phyloP scores from a whole-genome alignment of 177 flowering plant genomes.

The Vitis hybrid region DNA sequence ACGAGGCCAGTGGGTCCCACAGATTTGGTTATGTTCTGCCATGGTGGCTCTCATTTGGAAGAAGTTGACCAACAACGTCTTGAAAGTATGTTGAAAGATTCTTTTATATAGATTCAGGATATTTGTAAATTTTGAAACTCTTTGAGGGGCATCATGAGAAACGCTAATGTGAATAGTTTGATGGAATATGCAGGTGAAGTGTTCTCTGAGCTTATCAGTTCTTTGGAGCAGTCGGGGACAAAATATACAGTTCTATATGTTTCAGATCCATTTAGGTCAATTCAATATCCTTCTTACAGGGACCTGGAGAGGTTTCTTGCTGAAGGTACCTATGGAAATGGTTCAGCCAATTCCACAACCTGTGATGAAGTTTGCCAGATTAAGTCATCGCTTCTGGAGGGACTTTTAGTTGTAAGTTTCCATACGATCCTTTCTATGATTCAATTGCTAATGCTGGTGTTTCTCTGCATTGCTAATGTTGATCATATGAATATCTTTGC shows the following conservation, averaged over 20 bases:
- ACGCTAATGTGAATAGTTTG: neutral
- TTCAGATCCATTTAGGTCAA: conserved; percentile 64
- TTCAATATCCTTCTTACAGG: conserved; percentile 38
- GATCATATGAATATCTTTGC: too few relatives aligned
- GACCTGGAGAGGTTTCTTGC: conserved; percentile 70
- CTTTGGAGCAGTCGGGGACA: conserved; percentile 64
- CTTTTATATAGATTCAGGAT: neutral
- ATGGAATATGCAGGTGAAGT: conserved; percentile 51
- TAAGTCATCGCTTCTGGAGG: conserved; percentile 84
- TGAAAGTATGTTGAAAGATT: conserved; percentile 50
- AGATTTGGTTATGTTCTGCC: conserved; percentile 69
- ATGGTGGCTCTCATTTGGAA: conserved; percentile 29
- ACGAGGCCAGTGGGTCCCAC: conserved; percentile 39
- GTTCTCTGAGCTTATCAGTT: conserved; percentile 53
- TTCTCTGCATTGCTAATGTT: neutral
- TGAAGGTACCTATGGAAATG: conserved; percentile 51
- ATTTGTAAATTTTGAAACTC: neutral
- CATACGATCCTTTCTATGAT: neutral
- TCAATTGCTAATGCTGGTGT: neutral
- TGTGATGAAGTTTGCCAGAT: conserved; percentile 91
- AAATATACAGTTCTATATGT: conserved; percentile 74
- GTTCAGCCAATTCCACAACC: conserved; percentile 35
- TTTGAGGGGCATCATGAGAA: neutral
- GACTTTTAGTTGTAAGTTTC: conserved; percentile 75
- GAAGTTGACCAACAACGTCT: conserved; percentile 33